Evolutionary conservation across 768 basidiomycete genomes (phyloP).

Genomic region (Peribolospora baueri): DNA sequence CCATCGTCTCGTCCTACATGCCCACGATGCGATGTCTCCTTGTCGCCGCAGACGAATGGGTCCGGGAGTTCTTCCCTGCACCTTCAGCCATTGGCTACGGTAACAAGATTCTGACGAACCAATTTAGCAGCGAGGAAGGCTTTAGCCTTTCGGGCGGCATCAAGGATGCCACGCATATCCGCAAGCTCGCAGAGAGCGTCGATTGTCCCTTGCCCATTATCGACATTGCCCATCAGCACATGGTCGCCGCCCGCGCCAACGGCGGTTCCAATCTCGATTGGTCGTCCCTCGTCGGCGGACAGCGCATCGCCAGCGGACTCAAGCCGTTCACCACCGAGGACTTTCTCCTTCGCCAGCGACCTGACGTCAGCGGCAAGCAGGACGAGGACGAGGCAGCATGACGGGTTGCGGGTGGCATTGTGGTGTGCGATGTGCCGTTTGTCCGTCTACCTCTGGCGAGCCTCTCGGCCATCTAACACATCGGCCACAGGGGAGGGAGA

Average conservation of each 20-base stretch:
- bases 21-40: background rate
- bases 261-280: slow-evolving; percentile 53
- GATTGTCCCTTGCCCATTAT: slow-evolving; percentile 12
- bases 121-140: slow-evolving; percentile 47
- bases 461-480: too few relatives aligned
- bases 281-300: slow-evolving; percentile 55
- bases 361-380: too few relatives aligned
- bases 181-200: background rate
- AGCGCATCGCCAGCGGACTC: slow-evolving; percentile 45
- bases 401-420: too few relatives aligned
- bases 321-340: slow-evolving; percentile 16
- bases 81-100: slow-evolving; percentile 32
- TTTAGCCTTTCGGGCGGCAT: slow-evolving; percentile 59
- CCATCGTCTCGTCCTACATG: slow-evolving; percentile 7
- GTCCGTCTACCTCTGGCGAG: too few relatives aligned
- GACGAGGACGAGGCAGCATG: too few relatives aligned
- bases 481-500: too few relatives aligned
- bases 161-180: slow-evolving; percentile 45
- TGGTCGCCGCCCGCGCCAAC: slow-evolving; percentile 52
- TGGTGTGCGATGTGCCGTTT: too few relatives aligned
- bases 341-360: too few relatives aligned
- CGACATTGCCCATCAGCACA: slow-evolving; percentile 33
- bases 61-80: slow-evolving; percentile 41
- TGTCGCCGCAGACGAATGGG: slow-evolving; percentile 9
- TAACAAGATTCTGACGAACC: slow-evolving; percentile 43